Evolutionary conservation across 371 early-diverging fungal species (phyloP).

Genomic region (Mortierella sp.): DNA sequence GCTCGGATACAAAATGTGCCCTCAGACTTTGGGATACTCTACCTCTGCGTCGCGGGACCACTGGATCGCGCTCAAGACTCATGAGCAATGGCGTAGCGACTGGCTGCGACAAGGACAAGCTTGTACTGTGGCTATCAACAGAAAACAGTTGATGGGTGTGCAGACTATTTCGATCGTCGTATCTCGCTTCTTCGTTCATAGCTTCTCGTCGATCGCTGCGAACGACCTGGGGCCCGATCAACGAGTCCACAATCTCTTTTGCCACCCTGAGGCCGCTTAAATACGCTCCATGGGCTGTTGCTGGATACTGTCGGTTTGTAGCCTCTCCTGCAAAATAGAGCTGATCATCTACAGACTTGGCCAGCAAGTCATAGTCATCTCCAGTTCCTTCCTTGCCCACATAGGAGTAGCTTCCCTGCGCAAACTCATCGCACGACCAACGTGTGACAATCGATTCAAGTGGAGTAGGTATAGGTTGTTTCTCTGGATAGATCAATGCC

Average conservation of each 20-base stretch:
- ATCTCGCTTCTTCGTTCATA: background rate
- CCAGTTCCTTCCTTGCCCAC: constrained; percentile 47
- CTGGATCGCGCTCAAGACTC: constrained; percentile 34
- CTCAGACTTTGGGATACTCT: constrained; percentile 26
- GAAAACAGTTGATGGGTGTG: background rate
- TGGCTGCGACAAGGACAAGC: constrained; percentile 10
- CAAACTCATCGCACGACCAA: constrained; percentile 54
- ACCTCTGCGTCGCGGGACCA: constrained; percentile 32
- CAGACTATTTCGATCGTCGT: too few relatives aligned
- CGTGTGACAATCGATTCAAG: constrained; percentile 49
- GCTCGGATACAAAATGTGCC: constrained; percentile 43
- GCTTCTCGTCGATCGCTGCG: background rate
- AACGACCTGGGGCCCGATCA: constrained; percentile 44
- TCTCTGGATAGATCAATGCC: constrained; percentile 26
- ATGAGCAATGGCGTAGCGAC: background rate
- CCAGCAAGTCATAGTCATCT: constrained; percentile 47
- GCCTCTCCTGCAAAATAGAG: constrained; percentile 55
- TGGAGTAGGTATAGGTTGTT: constrained; percentile 30
- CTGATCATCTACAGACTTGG: constrained; percentile 36
- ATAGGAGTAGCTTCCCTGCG: constrained; percentile 51
- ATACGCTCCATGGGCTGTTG: constrained; percentile 53
- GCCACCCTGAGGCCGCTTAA: constrained; percentile 47
- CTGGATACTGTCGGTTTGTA: constrained; percentile 51
- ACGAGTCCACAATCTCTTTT: constrained; percentile 38
- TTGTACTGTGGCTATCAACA: background rate